Percentiles rank a stretch among this genome's conserved stretches.
phyloP scores from a whole-genome alignment of 345 rosid species.

The Murraya paniculata region DNA sequence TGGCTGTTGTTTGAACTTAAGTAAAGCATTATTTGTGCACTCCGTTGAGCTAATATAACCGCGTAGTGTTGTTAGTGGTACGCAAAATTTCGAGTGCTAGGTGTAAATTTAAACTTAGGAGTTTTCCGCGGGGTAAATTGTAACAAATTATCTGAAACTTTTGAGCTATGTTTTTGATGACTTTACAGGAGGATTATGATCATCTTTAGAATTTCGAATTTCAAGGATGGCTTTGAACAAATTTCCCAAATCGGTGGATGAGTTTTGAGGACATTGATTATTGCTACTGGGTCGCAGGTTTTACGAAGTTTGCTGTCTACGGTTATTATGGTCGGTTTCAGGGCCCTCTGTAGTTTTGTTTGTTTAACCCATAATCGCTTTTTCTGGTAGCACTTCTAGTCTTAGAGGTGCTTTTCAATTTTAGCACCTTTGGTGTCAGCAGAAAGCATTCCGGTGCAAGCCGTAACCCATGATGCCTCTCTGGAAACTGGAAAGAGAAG shows the following conservation, averaged over 20 bases:
- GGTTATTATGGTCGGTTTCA: slow-evolving; percentile 5
- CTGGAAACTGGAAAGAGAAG: no score
- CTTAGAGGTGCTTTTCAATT: not conserved
- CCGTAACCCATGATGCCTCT: not conserved
- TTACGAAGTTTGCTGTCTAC: not conserved
- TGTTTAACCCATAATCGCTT: not conserved
- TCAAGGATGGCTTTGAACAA: not conserved
- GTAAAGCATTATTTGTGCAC: not conserved
- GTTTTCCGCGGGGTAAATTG: not conserved
- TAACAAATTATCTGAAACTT: not conserved
- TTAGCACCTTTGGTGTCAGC: not conserved
- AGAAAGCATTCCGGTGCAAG: slow-evolving; percentile 3
- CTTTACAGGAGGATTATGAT: not conserved
- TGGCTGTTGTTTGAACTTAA: not conserved
- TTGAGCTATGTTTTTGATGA: not conserved
- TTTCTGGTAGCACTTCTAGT: not conserved
- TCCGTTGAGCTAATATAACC: not conserved
- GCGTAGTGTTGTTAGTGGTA: not conserved
- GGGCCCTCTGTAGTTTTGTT: not conserved
- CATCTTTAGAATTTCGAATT: not conserved
- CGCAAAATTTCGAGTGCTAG: no score
- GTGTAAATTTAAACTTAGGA: no score
- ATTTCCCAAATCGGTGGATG: not conserved
- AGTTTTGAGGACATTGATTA: not conserved
- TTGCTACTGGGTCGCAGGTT: no score